Evolutionary conservation across 2,329 filamentous ascomycete genomes (phyloP), one percentile per base, ranked within the genome.

Genomic region (Ascochyta rabiei): DNA sequence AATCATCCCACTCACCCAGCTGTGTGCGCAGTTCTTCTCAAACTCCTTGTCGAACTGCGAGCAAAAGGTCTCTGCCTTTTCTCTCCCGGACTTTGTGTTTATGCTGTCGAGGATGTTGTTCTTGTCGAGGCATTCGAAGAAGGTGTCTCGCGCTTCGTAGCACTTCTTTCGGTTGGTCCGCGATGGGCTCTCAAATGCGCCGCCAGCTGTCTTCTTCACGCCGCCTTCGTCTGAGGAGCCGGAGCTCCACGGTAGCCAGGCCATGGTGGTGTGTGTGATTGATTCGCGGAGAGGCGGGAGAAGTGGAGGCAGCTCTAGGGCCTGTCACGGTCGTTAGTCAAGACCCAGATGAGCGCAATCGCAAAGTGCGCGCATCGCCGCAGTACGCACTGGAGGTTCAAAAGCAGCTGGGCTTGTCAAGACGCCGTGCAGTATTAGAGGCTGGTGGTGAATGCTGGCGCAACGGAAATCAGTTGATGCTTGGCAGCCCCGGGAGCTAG

Each of bases 61-160:
- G 69, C 89, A 93, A 48, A 81, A 80, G 59, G 81, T 82, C 58
- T 78, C 77, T 16, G 73, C 64, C 26, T 70, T 72, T 19, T 71
- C 68, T 50, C 80, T 82, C 53, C 82, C 82, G 57, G 82, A 82
- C 62, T 82, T 84, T 54, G 77, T 72, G 60, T 77, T 79, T 55
- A 91, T 80, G 46, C 85, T 84, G 76, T 99, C 93, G 61, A 96
- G 75, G 64, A 99, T 93, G 70, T 83, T 79, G 80, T 92, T 83
- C 62, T 84, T 83, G 77, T 98, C 92, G 40, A 99, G 84, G 71
- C 95, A 99, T 62, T 81, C 79, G 76, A 96, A 98, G 82, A 95
- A 98, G 60, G 79, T 78, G 78, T 99, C 95, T 64, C 95, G 87
- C 41, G 89, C 87, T 68, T 91, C 89, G 89, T 93, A 99, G 85